phyloP scores from a whole-genome alignment of 768 basidiomycete species.

The Xerocomellus amylosporus region DNA sequence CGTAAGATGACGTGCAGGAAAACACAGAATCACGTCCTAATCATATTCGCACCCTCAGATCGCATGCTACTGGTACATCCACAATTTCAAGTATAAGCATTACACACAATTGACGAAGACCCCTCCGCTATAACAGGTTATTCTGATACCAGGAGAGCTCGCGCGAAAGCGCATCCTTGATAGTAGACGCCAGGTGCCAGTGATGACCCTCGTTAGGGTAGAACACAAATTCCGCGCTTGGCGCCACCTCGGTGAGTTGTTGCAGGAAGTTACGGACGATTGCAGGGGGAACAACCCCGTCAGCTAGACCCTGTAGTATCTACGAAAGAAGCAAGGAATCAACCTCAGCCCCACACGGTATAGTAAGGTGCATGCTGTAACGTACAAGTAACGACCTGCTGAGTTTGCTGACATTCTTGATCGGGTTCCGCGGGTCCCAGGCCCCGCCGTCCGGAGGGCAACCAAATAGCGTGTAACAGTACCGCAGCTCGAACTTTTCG shows the following conservation, averaged over 20 bases:
- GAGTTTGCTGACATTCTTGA: too few species aligned
- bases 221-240: conserved; percentile 27
- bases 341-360: neutral
- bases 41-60: neutral
- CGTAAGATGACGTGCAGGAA: too few species aligned
- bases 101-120: neutral
- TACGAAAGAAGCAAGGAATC: conserved; percentile 18
- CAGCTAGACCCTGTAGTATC: conserved; percentile 61
- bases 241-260: neutral
- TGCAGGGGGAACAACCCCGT: conserved; percentile 53
- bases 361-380: too few species aligned
- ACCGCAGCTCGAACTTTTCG: conserved; percentile 66
- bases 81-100: neutral
- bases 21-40: neutral
- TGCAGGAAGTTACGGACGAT: too few species aligned
- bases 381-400: too few species aligned
- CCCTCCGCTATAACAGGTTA: conserved; percentile 3
- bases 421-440: too few species aligned
- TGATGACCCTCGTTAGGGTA: conserved; percentile 45
- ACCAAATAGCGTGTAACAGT: conserved; percentile 39
- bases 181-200: conserved; percentile 29
- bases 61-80: neutral
- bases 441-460: too few species aligned
- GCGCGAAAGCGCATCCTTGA: conserved; percentile 30
- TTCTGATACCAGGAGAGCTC: conserved; percentile 35